Evolutionary conservation across 2,329 filamentous ascomycete species (phyloP).

Genomic region (Stromatinia cepivora): DNA sequence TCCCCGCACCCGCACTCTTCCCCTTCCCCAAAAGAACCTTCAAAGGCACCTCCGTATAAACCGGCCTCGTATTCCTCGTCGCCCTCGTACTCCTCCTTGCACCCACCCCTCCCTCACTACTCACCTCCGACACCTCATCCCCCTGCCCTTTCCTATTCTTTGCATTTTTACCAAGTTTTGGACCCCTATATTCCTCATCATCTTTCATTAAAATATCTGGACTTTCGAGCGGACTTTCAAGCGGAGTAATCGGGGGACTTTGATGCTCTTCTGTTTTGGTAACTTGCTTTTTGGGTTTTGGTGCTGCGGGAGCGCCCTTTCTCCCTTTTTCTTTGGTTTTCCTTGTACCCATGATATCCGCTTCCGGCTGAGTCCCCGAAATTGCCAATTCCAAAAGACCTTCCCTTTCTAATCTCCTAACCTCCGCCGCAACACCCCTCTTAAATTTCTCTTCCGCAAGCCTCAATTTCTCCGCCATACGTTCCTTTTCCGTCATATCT

Average conservation of each 20-base stretch:
- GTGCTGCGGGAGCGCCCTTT: not conserved
- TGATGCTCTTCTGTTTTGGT: not conserved
- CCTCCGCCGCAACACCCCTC: not conserved
- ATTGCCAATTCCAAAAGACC: not conserved
- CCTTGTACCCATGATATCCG: not conserved
- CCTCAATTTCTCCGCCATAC: not conserved
- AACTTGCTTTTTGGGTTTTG: not conserved
- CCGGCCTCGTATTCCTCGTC: slow-evolving; percentile 11
- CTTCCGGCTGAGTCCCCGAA: too few relatives aligned
- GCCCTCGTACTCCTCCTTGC: slow-evolving; percentile 8
- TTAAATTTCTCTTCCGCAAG: not conserved
- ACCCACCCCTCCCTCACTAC: not conserved
- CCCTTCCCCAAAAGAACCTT: not conserved
- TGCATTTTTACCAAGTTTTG: not conserved
- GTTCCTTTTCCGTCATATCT: not conserved
- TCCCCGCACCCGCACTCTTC: not conserved
- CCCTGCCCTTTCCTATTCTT: not conserved
- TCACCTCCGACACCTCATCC: not conserved
- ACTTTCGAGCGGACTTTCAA: not conserved
- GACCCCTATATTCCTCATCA: not conserved
- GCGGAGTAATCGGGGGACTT: not conserved
- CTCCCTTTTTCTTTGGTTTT: not conserved
- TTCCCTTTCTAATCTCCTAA: slow-evolving; percentile 1
- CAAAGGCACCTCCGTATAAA: not conserved
- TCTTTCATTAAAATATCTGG: not conserved